Evolutionary conservation across 805 yeast genomes (phyloP).

Genomic region (Saturnispora ahearnii): DNA sequence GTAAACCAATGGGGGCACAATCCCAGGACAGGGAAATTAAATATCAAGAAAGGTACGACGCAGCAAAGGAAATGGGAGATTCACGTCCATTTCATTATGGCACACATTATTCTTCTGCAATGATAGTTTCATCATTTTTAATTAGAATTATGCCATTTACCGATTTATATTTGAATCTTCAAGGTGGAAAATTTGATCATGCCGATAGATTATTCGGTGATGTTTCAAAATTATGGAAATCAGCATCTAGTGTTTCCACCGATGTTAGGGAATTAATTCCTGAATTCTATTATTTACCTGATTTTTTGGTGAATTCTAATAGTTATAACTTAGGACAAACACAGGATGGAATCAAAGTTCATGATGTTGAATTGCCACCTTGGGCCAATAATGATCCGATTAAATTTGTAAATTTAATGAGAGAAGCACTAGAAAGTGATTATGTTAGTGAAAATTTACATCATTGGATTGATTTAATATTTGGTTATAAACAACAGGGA

Average conservation of each 20-base stretch:
- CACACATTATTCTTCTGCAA: constrained; percentile 87
- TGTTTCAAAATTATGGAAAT: constrained; percentile 67
- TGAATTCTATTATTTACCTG: constrained; percentile 77
- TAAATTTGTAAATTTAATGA: constrained; percentile 61
- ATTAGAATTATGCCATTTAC: constrained; percentile 76
- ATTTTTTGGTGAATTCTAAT: constrained; percentile 59
- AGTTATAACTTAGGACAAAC: constrained; percentile 59
- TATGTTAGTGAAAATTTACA: constrained; percentile 70
- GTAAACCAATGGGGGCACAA: constrained; percentile 93
- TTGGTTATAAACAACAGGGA: constrained; percentile 77
- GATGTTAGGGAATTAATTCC: constrained; percentile 86
- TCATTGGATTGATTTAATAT: constrained; percentile 78
- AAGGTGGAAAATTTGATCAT: constrained; percentile 84
- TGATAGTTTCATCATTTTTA: constrained; percentile 79
- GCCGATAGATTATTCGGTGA: constrained; percentile 78
- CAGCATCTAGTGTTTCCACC: constrained; percentile 69
- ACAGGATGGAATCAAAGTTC: constrained; percentile 49
- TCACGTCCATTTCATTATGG: constrained; percentile 82
- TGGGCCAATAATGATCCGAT: constrained; percentile 80
- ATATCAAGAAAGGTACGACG: constrained; percentile 65
- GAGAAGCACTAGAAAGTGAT: constrained; percentile 78
- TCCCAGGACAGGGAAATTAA: constrained; percentile 46
- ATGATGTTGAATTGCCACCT: constrained; percentile 63
- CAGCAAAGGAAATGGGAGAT: constrained; percentile 46
- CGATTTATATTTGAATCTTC: constrained; percentile 65